Base-by-base conservation (phyloP, 352 stramenopile species). In the Globisporangium irregulare region DNA sequence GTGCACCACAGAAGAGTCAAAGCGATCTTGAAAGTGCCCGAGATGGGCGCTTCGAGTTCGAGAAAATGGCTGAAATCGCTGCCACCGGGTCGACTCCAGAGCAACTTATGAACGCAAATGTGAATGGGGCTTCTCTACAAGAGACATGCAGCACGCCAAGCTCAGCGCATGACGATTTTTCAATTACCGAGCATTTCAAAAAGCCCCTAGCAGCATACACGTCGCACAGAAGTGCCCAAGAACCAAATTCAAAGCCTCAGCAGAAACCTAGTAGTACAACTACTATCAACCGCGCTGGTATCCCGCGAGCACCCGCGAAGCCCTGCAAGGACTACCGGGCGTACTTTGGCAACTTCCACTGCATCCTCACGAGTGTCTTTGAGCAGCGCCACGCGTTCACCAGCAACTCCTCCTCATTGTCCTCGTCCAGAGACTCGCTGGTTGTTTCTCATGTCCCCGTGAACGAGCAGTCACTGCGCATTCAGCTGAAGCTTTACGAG, bases 401-500 rank as follows among this genome's bases (percentile, higher is more conserved):
- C 56, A 61, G 32, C n/a, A 46, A 12, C 18, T 59, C 14, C 14
- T 38, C 24, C 27, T 55, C 50, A 0, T 69, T 61, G 6, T 70
- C 67, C 0, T 41, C 34, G 10, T 48, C 64, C 3, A 53, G 54
- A 51, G 29, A 74, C 68, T 59, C 71, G 73, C n/a, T 69, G 56
- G 24, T 64, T 62, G 32, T 15, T 12, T 3, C n/a, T 15, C 56
- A 57, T n/a, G 46, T 25, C 4, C 64, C 59, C 1, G 54, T 74
- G 6, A 73, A 79, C 14, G 81, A 88, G 8, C 75, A 84, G 32
- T 77, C 80, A 5, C 79, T 96, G 64, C 68, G 77, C 4, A 71
- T 90, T 25, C 86, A 94, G 70, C 74, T 87, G 50, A 93, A 93
- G 59, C 73, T 96, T 0, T 95, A 96, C 59, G 77, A 92, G 55